Conservation (phyloP, 345 rosid species). For the Conringia planisiliqua region DNA sequence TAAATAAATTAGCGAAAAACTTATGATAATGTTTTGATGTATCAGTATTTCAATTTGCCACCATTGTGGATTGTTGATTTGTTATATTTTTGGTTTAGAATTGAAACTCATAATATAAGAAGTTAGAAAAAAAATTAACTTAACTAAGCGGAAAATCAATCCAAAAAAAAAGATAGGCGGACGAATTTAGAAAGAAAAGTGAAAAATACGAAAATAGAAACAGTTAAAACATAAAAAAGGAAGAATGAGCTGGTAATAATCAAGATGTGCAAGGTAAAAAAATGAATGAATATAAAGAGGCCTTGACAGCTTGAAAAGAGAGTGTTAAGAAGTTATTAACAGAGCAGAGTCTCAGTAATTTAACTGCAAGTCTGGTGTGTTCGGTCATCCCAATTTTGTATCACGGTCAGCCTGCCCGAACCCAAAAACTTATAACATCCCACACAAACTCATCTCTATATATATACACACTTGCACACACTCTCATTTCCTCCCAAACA, state of each 20-base stretch:
- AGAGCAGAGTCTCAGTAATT: slow-evolving; percentile 20
- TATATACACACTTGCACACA: slow-evolving; percentile 20
- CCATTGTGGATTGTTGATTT: no score
- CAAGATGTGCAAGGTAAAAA: slow-evolving; percentile 5
- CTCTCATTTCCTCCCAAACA: slow-evolving; percentile 30
- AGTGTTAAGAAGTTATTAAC: slow-evolving; percentile 25
- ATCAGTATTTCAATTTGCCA: no score
- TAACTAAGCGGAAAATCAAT: not conserved
- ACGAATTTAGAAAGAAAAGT: slow-evolving; percentile 2
- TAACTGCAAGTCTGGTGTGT: slow-evolving; percentile 22
- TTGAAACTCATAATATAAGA: no score
- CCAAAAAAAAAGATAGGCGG: not conserved
- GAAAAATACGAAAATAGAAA: slow-evolving; percentile 12
- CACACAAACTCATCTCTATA: slow-evolving; percentile 13
- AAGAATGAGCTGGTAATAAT: slow-evolving; percentile 20
- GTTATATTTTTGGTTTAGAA: no score
- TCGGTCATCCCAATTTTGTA: not conserved
- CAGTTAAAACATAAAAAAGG: not conserved
- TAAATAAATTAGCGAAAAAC: no score
- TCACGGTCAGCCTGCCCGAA: slow-evolving; percentile 32
- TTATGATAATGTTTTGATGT: no score
- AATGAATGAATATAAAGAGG: not conserved
- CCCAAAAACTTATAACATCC: slow-evolving; percentile 30
- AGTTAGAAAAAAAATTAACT: no score
- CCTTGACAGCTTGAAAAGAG: slow-evolving; percentile 20